phyloP scores from a whole-genome alignment of 495 filamentous ascomycete species.

The Recurvomyces mirabilis region DNA sequence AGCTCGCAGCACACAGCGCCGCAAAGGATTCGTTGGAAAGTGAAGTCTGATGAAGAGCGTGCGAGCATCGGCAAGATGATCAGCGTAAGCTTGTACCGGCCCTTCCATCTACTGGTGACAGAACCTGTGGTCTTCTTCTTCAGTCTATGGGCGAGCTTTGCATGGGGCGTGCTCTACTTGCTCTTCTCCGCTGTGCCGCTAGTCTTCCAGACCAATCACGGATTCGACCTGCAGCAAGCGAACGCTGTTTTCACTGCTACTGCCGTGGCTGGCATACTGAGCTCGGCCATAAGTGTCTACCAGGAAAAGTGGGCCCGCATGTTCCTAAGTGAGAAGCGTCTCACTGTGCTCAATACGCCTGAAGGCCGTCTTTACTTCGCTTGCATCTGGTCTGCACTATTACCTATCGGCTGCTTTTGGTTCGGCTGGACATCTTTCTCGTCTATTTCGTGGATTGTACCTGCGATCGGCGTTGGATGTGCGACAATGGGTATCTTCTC shows the following conservation, averaged over 20 bases:
- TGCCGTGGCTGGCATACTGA: constrained; percentile 53
- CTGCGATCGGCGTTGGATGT: constrained; percentile 55
- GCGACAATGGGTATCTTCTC: constrained; percentile 82
- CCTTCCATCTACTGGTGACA: constrained; percentile 77
- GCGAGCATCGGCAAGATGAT: constrained; percentile 61
- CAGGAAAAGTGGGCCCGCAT: constrained; percentile 47
- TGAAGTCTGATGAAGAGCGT: constrained; percentile 72
- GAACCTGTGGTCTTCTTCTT: constrained; percentile 95
- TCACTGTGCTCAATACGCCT: constrained; percentile 38
- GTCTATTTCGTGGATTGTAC: constrained; percentile 65
- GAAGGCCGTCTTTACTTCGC: constrained; percentile 77
- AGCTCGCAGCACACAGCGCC: constrained; percentile 25
- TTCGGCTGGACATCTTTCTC: constrained; percentile 65
- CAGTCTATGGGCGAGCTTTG: constrained; percentile 80
- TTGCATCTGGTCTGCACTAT: constrained; percentile 56
- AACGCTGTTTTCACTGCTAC: constrained; percentile 69
- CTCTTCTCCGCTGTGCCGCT: constrained; percentile 69
- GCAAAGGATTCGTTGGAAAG: constrained; percentile 70
- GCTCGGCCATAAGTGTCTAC: constrained; percentile 62
- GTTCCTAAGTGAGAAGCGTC: constrained; percentile 3
- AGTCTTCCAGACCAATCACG: constrained; percentile 59
- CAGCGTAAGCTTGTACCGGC: constrained; percentile 60
- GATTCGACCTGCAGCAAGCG: constrained; percentile 54
- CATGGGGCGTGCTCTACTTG: constrained; percentile 77
- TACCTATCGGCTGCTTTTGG: constrained; percentile 72